phyloP scores from a whole-genome alignment of 1,284 basidiomycete genomes.

The Cryptococcus sp. region DNA sequence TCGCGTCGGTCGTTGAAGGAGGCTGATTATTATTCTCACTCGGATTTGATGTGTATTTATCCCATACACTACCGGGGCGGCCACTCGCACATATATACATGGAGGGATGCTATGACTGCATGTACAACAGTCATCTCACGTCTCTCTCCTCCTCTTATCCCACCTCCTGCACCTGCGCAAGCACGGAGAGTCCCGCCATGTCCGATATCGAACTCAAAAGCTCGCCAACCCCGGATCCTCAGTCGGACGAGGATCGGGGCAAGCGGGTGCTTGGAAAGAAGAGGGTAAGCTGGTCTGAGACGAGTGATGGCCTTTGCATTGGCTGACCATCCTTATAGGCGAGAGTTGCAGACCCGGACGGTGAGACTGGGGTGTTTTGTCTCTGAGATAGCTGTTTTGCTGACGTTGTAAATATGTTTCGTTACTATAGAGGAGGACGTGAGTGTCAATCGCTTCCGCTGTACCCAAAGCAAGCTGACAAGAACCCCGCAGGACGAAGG shows the following conservation, averaged over 20 bases:
- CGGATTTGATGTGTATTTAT: constrained; percentile 17
- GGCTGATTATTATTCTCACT: constrained; percentile 1
- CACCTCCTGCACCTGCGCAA: neutral
- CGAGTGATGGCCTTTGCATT: neutral
- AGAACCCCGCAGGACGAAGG: neutral
- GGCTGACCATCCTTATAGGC: constrained; percentile 22
- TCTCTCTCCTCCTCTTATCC: constrained; percentile 1
- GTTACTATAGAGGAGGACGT: constrained; percentile 24
- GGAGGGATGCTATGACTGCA: neutral
- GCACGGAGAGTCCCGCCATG: constrained; percentile 14
- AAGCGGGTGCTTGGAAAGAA: constrained; percentile 26
- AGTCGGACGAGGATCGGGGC: constrained; percentile 19
- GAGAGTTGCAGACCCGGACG: constrained; percentile 40
- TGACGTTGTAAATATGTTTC: neutral
- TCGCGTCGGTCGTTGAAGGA: constrained; percentile 3
- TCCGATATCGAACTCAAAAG: constrained; percentile 35
- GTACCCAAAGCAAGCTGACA: neutral
- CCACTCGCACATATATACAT: neutral
- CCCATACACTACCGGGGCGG: constrained; percentile 1
- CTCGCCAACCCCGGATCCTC: constrained; percentile 17
- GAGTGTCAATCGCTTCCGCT: constrained; percentile 5
- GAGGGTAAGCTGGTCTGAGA: constrained; percentile 28
- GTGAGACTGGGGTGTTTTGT: constrained; percentile 2
- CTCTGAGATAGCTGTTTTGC: neutral
- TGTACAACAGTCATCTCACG: neutral